These are phyloP conservation scores for Linnemannia hyalina DNA, from an alignment of 192 early-diverging fungal species.

Conservation along the genomic window DNA sequence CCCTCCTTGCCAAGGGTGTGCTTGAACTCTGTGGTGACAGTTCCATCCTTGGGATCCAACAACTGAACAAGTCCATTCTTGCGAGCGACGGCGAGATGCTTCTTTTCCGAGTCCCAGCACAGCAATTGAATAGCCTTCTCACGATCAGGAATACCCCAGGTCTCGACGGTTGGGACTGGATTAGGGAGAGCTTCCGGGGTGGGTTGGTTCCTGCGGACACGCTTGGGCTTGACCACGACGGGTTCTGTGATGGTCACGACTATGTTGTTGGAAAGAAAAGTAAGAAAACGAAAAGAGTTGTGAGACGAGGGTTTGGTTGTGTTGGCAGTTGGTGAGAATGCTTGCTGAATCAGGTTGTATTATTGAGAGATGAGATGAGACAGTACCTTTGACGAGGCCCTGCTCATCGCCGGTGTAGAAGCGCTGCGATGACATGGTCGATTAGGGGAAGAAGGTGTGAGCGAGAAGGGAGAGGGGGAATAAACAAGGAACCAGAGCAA, in stretches of 20 bases:
- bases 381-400: constrained; percentile 58
- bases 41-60: constrained; percentile 55
- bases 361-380: neutral
- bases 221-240: constrained; percentile 32
- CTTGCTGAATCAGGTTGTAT: neutral
- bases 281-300: neutral
- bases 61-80: constrained; percentile 66
- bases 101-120: constrained; percentile 52
- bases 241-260: constrained; percentile 43
- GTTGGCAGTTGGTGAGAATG: neutral
- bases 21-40: constrained; percentile 47
- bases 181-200: constrained; percentile 31
- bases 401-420: constrained; percentile 60
- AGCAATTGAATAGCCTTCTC: constrained; percentile 46
- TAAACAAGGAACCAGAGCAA: constrained; percentile 1
- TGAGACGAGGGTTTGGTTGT: neutral
- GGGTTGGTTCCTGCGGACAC: constrained; percentile 21
- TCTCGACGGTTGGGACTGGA: constrained; percentile 33
- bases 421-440: constrained; percentile 46
- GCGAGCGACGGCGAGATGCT: constrained; percentile 65
- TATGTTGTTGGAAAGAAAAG: neutral
- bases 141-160: constrained; percentile 56
- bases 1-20: constrained; percentile 44
- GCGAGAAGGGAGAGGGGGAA: neutral
- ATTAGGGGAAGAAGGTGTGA: neutral